Conservation (phyloP, 352 stramenopile genomes). For the Phytophthora agathidicida region DNA sequence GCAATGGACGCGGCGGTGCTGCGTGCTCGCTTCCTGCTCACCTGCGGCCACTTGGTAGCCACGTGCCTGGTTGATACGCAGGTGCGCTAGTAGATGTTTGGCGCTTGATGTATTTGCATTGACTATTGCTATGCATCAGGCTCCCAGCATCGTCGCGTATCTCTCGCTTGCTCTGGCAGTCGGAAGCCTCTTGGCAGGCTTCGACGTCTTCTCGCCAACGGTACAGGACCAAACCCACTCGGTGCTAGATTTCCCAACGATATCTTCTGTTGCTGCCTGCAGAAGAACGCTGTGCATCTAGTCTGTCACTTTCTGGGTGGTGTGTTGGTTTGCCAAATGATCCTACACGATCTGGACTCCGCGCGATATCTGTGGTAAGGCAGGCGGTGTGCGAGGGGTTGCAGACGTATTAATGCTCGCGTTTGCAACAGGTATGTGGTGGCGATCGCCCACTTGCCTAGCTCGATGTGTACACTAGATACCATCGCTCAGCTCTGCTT, state of each 20-base stretch:
- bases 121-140: conserved; percentile 2
- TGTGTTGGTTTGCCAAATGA: conserved; percentile 57
- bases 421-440: conserved; percentile 37
- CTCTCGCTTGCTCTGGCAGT: conserved; percentile 50
- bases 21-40: conserved; percentile 61
- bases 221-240: conserved; percentile 12
- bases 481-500: conserved; percentile 34
- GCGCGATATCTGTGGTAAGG: conserved; percentile 55
- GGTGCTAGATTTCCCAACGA: not conserved
- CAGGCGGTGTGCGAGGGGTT: not conserved
- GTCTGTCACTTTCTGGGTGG: conserved; percentile 67
- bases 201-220: conserved; percentile 59
- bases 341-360: conserved; percentile 47
- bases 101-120: not conserved
- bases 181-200: conserved; percentile 42
- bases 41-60: conserved; percentile 60
- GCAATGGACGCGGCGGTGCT: conserved; percentile 29
- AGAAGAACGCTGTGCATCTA: conserved; percentile 65
- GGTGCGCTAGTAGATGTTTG: not conserved
- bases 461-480: conserved; percentile 39
- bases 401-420: not conserved
- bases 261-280: not conserved
- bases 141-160: conserved; percentile 37
- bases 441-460: conserved; percentile 39
- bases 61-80: conserved; percentile 43